These are phyloP conservation scores for Penicillium carneum DNA, from an alignment of 2,329 filamentous ascomycete genomes.

Conservation along the genomic window DNA sequence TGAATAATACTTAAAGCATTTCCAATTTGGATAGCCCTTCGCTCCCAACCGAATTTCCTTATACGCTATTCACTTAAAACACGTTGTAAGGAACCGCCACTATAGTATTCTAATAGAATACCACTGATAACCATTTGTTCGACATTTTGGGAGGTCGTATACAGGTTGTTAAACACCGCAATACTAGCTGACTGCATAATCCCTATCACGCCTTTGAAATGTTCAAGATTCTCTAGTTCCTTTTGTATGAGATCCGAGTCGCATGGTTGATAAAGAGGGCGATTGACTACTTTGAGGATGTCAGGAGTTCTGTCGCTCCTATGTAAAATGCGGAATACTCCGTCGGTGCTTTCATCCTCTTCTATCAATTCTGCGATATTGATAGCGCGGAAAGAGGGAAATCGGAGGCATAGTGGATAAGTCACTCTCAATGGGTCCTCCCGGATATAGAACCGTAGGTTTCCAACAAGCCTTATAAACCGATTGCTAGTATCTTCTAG, in stretches of 20 bases:
- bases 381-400: conserved; percentile 26
- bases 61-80: conserved; percentile 22
- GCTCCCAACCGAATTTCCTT: conserved; percentile 23
- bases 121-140: conserved; percentile 28
- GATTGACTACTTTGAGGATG: conserved; percentile 31
- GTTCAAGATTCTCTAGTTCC: conserved; percentile 33
- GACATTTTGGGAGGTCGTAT: conserved; percentile 22
- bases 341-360: conserved; percentile 24
- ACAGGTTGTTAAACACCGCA: conserved; percentile 28
- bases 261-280: conserved; percentile 26
- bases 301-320: conserved; percentile 12
- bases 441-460: conserved; percentile 18
- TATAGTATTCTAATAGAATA: conserved; percentile 30
- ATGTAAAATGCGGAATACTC: conserved; percentile 26
- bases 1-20: conserved; percentile 26
- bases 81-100: conserved; percentile 28
- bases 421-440: conserved; percentile 25
- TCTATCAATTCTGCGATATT: conserved; percentile 19
- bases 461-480: background rate
- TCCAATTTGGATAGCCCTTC: conserved; percentile 32
- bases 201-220: conserved; percentile 25
- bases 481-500: conserved; percentile 8
- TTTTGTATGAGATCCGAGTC: conserved; percentile 29
- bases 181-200: conserved; percentile 30
- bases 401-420: conserved; percentile 24